These are phyloP conservation scores for Prototheca wickerhamii DNA, from an alignment of 163 green algal genomes.

Conservation along the genomic window DNA sequence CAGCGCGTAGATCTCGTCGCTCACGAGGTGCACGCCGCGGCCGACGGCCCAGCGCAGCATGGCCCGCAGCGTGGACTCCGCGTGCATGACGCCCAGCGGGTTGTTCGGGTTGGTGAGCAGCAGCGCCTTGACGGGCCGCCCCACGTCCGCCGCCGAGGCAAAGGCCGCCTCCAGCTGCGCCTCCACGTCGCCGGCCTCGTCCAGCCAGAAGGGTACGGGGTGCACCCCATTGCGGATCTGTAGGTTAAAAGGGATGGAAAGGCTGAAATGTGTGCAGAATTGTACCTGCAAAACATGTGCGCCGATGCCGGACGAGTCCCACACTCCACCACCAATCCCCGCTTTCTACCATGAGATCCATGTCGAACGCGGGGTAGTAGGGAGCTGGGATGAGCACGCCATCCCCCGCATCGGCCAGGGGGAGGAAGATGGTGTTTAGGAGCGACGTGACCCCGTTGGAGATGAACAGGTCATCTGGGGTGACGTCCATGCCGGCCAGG, in stretches of 20 bases:
- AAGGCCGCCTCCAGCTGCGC: conserved; percentile 31
- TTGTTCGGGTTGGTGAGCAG: conserved; percentile 83
- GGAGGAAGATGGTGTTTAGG: conserved; percentile 58
- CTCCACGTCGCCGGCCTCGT: conserved; percentile 10
- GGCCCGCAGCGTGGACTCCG: conserved; percentile 35
- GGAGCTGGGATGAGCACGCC: conserved; percentile 74
- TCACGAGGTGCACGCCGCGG: conserved; percentile 52
- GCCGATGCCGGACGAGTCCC: too few relatives aligned
- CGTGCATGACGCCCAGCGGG: conserved; percentile 57
- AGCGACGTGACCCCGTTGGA: conserved; percentile 48
- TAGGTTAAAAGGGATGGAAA: too few relatives aligned
- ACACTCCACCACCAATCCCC: too few relatives aligned
- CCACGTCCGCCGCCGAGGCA: conserved; percentile 13
- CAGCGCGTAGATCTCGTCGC: conserved; percentile 85
- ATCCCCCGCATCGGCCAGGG: conserved; percentile 42
- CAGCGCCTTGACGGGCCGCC: conserved; percentile 38
- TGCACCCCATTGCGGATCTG: conserved; percentile 34
- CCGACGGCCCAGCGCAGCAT: conserved; percentile 66
- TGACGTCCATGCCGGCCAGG: conserved; percentile 35
- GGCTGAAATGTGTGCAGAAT: too few relatives aligned
- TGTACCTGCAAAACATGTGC: too few relatives aligned
- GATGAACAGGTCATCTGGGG: conserved; percentile 43
- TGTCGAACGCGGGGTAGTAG: conserved; percentile 91
- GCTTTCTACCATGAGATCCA: conserved; percentile 54
- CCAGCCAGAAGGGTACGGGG: conserved; percentile 39